phyloP scores from a whole-genome alignment of 768 basidiomycete species.

The Boletus subcaerulescens region DNA sequence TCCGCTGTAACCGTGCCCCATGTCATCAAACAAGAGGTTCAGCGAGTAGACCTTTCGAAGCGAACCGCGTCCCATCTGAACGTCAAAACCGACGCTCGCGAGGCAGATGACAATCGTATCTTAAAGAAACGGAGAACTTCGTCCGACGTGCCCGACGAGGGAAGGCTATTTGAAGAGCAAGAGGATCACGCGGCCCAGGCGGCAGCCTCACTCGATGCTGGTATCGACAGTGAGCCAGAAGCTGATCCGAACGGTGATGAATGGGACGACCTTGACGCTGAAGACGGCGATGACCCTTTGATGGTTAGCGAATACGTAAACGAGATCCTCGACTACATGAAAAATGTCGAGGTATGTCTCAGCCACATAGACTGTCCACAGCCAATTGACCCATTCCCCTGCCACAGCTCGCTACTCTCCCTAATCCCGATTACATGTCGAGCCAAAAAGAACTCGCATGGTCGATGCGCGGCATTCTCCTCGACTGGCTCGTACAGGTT shows the following conservation, averaged over 20 bases:
- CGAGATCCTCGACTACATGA: slow-evolving; percentile 93
- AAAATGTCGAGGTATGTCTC: slow-evolving; percentile 67
- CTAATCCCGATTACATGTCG: slow-evolving; percentile 83
- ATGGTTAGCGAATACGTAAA: slow-evolving; percentile 97
- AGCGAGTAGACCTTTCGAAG: slow-evolving; percentile 26
- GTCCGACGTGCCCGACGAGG: slow-evolving; percentile 51
- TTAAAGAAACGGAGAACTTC: slow-evolving; percentile 79
- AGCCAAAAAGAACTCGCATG: slow-evolving; percentile 80
- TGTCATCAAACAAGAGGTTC: slow-evolving; percentile 28
- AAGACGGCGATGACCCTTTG: slow-evolving; percentile 89
- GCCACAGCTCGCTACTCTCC: slow-evolving; percentile 67
- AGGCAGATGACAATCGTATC: slow-evolving; percentile 56
- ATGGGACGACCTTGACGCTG: slow-evolving; percentile 92
- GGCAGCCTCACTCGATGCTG: slow-evolving; percentile 42
- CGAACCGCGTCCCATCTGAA: slow-evolving; percentile 34
- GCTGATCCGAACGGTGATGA: slow-evolving; percentile 60
- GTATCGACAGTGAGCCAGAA: slow-evolving; percentile 49
- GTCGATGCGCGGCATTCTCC: slow-evolving; percentile 85
- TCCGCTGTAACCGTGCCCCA: slow-evolving; percentile 16
- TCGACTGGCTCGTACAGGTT: slow-evolving; percentile 93
- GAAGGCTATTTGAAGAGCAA: slow-evolving; percentile 42
- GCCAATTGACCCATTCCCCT: background rate
- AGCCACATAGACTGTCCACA: background rate
- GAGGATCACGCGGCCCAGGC: slow-evolving; percentile 33
- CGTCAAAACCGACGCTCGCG: slow-evolving; percentile 37